Evolutionary conservation across 176 grass and related monocot species (phyloP), one percentile per base, ranked within the genome.

Genomic region (Aegilops speltoides): DNA sequence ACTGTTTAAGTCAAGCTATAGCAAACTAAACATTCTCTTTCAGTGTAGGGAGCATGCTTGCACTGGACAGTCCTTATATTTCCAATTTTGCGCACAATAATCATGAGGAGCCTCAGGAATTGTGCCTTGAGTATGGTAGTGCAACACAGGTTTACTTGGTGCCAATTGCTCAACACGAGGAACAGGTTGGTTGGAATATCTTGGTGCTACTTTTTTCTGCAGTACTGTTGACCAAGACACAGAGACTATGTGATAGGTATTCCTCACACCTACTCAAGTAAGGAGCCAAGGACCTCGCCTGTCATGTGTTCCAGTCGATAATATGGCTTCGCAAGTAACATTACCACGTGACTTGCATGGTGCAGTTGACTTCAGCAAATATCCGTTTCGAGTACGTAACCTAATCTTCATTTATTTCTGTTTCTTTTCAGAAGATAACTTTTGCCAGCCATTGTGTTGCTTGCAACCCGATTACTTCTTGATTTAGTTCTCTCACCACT

Each of bases 11-110:
- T 82, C 17, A 45, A 72, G 38, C 17, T 52, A 86, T 59, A 77
- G 33, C 70, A 34, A 79, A 28, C 88, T 77, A 85, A 72, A 22
- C 25, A 56, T 76, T 78, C 24, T 82, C 84, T 95, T 92, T 79
- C 90, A 98, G 96, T 94, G 83, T 92, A 56, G 91, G 93, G 91
- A 95, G 91, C 86, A 98, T 95, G 93, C 89, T 98, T 92, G 96
- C 93, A 70, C 78, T 98, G 64, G 93, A 98, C 79, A 95, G 77
- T 74, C 96, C 96, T 87, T 98, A 94, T 82, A 88, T 95, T 84
- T 26, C 91, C 71, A 92, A 91, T 84, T 79, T 78, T 82, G 74
- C 86, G 57, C 65, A 89, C 48, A 79, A 63, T 26, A 79, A 78
- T 68, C 84, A 72, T 40, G 20, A 88, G 40, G 78, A 86, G 68